Percentiles rank a stretch among this genome's conserved stretches.
Evolutionary conservation across 192 early-diverging fungal genomes (phyloP).

Genomic region (Globomyces pollinis-pini): DNA sequence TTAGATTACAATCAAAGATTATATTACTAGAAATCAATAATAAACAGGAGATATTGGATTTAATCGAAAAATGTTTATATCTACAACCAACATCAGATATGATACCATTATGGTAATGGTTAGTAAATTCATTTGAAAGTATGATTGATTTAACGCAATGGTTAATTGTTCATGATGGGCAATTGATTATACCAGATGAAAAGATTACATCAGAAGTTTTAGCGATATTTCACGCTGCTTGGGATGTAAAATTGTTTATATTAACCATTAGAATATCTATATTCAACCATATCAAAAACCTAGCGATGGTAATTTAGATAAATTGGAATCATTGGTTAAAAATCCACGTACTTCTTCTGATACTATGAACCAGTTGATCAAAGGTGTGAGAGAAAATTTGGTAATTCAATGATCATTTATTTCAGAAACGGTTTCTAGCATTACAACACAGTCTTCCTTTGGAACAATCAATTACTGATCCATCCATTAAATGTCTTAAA

Average conservation of each 20-base stretch:
- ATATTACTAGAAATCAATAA: not conserved
- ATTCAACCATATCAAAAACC: not conserved
- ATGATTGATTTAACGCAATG: slow-evolving; percentile 1
- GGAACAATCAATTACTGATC: slow-evolving; percentile 1
- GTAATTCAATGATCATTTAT: too few relatives aligned
- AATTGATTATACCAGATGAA: not conserved
- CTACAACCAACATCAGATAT: not conserved
- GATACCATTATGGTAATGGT: not conserved
- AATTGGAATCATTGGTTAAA: not conserved
- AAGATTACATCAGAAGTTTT: not conserved
- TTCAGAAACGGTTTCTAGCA: not conserved
- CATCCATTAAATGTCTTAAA: not conserved
- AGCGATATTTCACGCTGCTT: not conserved
- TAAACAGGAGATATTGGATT: not conserved
- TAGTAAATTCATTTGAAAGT: too few relatives aligned
- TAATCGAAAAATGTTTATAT: not conserved
- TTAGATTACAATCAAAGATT: not conserved
- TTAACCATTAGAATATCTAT: not conserved
- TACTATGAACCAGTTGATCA: not conserved
- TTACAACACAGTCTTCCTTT: not conserved
- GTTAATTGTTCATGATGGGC: not conserved
- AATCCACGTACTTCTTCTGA: slow-evolving; percentile 1
- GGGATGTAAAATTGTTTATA: not conserved
- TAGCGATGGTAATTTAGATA: not conserved
- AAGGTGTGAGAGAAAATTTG: not conserved